phyloP scores from a whole-genome alignment of 805 yeast genomes.

The Hanseniaspora guilliermondii region DNA sequence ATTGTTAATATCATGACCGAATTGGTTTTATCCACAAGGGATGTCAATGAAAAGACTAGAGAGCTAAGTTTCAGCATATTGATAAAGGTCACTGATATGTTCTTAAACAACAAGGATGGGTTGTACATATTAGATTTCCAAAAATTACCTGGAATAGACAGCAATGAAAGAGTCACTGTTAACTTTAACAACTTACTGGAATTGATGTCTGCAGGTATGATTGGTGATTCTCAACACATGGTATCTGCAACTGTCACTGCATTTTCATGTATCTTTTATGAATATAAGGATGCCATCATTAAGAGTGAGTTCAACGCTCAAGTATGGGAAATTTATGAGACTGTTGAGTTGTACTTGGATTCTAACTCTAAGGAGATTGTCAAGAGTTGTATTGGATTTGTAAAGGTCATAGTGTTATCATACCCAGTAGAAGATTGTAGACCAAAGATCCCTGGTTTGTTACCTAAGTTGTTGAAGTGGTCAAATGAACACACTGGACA shows the following conservation, averaged over 20 bases:
- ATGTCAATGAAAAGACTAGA: conserved; percentile 83
- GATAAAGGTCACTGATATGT: conserved; percentile 41
- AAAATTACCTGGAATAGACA: conserved; percentile 47
- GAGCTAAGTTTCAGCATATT: conserved; percentile 63
- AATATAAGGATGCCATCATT: conserved; percentile 59
- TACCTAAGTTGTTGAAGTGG: conserved; percentile 73
- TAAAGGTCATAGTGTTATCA: conserved; percentile 73
- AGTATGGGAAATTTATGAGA: conserved; percentile 63
- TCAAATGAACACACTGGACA: conserved; percentile 93
- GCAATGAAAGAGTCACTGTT: conserved; percentile 27
- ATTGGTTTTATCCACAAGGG: conserved; percentile 80
- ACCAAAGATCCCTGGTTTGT: conserved; percentile 50
- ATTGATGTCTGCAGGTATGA: conserved; percentile 92
- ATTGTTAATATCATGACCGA: conserved; percentile 78
- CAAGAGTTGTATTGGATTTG: conserved; percentile 86
- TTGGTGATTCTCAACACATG: conserved; percentile 90
- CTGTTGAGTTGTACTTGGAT: conserved; percentile 80
- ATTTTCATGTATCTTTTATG: conserved; percentile 72
- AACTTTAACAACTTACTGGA: conserved; percentile 56
- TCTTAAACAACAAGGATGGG: conserved; percentile 37
- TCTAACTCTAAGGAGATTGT: conserved; percentile 89
- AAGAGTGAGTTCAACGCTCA: conserved; percentile 30
- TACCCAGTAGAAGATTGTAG: conserved; percentile 67
- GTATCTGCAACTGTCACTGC: conserved; percentile 93
- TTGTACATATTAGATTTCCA: conserved; percentile 43